Evolutionary conservation across 2,329 filamentous ascomycete genomes (phyloP).

Genomic region (Penicillium sp.): DNA sequence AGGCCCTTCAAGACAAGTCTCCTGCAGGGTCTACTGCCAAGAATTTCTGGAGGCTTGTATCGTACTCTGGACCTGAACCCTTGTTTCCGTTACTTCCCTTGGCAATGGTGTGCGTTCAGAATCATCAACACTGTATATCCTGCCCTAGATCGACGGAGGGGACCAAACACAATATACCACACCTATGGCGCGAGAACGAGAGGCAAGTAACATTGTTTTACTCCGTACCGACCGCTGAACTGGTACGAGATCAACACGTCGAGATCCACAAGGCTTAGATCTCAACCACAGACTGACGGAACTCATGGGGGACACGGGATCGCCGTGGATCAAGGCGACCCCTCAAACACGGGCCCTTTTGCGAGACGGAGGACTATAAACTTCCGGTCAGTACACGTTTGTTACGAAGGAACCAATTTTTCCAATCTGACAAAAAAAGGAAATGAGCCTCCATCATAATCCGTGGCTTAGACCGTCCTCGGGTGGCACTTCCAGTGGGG

Average conservation of each 20-base stretch:
- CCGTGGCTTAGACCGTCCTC: too few species aligned
- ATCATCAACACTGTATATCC: neutral
- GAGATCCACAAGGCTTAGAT: constrained; percentile 2
- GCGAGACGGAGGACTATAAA: neutral
- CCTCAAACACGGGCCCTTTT: neutral
- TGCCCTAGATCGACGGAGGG: neutral
- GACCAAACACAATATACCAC: too few species aligned
- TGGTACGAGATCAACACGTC: neutral
- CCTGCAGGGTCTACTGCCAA: constrained; percentile 4
- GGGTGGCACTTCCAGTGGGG: neutral
- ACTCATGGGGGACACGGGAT: neutral
- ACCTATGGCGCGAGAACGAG: too few species aligned
- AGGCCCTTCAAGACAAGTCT: neutral
- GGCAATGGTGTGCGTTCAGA: neutral
- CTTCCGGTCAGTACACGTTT: neutral
- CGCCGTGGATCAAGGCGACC: neutral
- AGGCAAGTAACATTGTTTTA: neutral
- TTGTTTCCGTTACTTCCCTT: neutral
- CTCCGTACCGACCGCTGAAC: neutral
- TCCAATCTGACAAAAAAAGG: too few species aligned
- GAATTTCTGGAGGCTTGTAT: neutral
- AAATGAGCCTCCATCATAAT: too few species aligned
- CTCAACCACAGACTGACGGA: neutral
- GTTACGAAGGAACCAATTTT: neutral
- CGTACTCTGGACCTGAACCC: neutral